Conservation (phyloP, 2,329 filamentous ascomycete species). For the Penicillium digitatum region DNA sequence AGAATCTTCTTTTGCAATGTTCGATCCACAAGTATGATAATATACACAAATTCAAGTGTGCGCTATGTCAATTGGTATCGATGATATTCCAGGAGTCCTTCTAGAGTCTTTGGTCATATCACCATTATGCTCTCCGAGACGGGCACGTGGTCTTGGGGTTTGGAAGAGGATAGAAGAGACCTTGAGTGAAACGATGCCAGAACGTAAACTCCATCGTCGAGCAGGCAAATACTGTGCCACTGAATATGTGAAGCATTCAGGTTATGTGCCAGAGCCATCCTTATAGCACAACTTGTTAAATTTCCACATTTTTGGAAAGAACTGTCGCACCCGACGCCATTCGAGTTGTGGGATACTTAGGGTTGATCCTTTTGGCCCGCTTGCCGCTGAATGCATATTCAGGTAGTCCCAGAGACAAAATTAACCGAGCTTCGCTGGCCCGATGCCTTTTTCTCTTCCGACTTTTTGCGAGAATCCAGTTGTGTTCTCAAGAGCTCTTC, state of each 20-base stretch:
- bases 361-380: background rate
- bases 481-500: constrained; percentile 45
- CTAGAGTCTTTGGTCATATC: background rate
- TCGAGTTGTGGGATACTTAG: background rate
- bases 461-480: constrained; percentile 34
- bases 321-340: no score
- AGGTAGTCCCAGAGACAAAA: constrained; percentile 35
- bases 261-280: background rate
- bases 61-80: background rate
- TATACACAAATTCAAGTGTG: background rate
- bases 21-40: background rate
- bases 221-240: background rate
- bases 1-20: background rate
- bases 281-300: background rate
- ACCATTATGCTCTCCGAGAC: background rate
- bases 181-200: background rate
- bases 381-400: background rate
- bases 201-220: background rate
- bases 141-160: background rate
- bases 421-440: constrained; percentile 39
- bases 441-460: constrained; percentile 34
- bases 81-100: background rate
- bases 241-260: background rate
- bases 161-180: background rate
- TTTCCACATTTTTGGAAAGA: background rate